Conservation (phyloP, 306 rosid genomes). For the Ammopiptanthus mongolicus region DNA sequence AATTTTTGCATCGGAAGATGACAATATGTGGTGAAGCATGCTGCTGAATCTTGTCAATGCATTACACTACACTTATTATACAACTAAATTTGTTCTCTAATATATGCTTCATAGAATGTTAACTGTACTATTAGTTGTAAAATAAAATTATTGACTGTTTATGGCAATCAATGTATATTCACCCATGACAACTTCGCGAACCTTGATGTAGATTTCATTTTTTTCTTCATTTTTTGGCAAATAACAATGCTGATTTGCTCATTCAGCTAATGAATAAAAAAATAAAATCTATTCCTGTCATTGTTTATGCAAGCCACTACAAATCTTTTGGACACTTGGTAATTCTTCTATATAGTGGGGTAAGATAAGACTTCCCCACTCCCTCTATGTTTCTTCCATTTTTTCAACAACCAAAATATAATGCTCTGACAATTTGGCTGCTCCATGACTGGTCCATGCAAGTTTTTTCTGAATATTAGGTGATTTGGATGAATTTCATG, state of each 20-base stretch:
- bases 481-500: too few species aligned
- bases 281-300: background rate
- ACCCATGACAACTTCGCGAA: background rate
- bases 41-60: constrained; percentile 4
- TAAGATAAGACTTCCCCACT: too few species aligned
- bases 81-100: background rate
- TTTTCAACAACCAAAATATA: too few species aligned
- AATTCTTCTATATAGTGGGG: too few species aligned
- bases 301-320: background rate
- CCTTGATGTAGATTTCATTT: background rate
- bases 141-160: background rate
- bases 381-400: too few species aligned
- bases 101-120: background rate
- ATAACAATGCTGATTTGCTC: background rate
- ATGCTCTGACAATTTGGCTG: too few species aligned
- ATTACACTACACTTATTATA: background rate
- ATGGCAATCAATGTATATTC: background rate
- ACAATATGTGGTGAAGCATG: background rate
- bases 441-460: too few species aligned
- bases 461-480: too few species aligned
- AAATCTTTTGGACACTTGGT: background rate
- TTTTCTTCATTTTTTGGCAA: background rate
- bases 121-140: background rate
- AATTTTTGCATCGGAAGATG: constrained; percentile 5
- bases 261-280: constrained; percentile 3